Evolutionary conservation across 306 rosid genomes (phyloP).

Genomic region (Vigna reflexopilosa): DNA sequence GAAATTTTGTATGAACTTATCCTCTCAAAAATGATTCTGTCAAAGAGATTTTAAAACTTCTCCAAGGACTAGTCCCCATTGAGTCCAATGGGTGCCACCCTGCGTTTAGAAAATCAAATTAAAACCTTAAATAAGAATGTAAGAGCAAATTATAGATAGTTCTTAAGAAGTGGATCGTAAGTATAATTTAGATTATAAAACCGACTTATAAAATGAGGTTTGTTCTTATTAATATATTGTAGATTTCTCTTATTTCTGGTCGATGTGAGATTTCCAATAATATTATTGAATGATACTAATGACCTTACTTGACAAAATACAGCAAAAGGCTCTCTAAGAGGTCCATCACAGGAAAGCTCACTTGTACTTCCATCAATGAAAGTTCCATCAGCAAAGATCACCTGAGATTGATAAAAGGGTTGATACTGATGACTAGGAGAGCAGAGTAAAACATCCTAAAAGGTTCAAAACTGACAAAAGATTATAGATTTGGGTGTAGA

Average conservation of each 20-base stretch:
- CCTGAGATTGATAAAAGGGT: conserved; percentile 59
- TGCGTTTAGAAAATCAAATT: conserved; percentile 46
- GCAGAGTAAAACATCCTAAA: conserved; percentile 17
- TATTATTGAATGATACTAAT: conserved; percentile 3
- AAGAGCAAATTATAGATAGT: conserved; percentile 12
- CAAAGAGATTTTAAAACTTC: conserved; percentile 75
- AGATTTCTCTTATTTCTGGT: too few relatives aligned
- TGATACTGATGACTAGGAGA: conserved; percentile 2
- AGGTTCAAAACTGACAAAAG: background rate
- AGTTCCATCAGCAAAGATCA: conserved; percentile 96
- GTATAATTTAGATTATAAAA: too few relatives aligned
- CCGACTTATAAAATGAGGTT: too few relatives aligned
- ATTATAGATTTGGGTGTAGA: conserved; percentile 24
- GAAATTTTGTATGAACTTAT: conserved; percentile 20
- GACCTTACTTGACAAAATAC: conserved; percentile 83
- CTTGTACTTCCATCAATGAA: conserved; percentile 96
- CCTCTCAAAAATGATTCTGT: conserved; percentile 32
- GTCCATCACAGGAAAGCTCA: conserved; percentile 99
- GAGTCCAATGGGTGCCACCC: conserved; percentile 98
- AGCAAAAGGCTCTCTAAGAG: conserved; percentile 86
- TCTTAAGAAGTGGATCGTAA: too few relatives aligned
- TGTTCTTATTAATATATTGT: too few relatives aligned
- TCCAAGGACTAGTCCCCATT: conserved; percentile 91
- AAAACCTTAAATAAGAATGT: background rate
- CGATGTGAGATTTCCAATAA: too few relatives aligned